Evolutionary conservation across 176 grass and related monocot genomes (phyloP), one percentile per base, ranked within the genome.

Genomic region (Eragrostis nindensis): DNA sequence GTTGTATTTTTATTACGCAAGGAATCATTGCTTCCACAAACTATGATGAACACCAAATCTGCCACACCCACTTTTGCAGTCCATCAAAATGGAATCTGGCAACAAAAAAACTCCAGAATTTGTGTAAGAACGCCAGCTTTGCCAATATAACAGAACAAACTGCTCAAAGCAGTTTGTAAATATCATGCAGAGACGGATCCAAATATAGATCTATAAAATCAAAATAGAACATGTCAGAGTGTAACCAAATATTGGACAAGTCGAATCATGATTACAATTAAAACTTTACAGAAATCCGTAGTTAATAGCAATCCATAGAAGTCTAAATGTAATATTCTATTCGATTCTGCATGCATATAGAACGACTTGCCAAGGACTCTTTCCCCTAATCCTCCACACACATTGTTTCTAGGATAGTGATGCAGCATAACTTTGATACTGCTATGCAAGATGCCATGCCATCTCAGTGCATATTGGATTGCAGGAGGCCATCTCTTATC

Each of bases 401-500:
- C 39, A 46, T 0, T 76, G 39, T 17, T 74, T 36, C 49, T 75
- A 67, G 24, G 24, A 16, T 68, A 67, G 22, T 14, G 29, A 11
- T 19, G 16, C 56, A 60, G 17, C n/a, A n/a, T n/a, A 36, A 39
- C 36, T 22, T 40, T 6, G 17, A 29, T 12, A 22, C 26, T 68
- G 44, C 52, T 43, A 70, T 82, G 62, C 1, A 24, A 66, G 76
- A 75, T 59, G 8, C 62, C 19, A 55, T 71, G 12, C 1, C 39
- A 3, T 70, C 46, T 66, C 74, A 87, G 10, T 70, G n/a, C 27
- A 21, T 43, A 1, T 77, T 92, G 47, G 75, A 65, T 57, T 92
- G 83, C 19, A 92, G 86, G 11, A 84, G 75, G 14, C 90, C 90
- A 45, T 89, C 90, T 65, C 90, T 89, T 16, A 92, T 84, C 75